These are phyloP conservation scores for Talaromyces sp. DNA, from an alignment of 2,329 filamentous ascomycete genomes.

Conservation along the genomic window DNA sequence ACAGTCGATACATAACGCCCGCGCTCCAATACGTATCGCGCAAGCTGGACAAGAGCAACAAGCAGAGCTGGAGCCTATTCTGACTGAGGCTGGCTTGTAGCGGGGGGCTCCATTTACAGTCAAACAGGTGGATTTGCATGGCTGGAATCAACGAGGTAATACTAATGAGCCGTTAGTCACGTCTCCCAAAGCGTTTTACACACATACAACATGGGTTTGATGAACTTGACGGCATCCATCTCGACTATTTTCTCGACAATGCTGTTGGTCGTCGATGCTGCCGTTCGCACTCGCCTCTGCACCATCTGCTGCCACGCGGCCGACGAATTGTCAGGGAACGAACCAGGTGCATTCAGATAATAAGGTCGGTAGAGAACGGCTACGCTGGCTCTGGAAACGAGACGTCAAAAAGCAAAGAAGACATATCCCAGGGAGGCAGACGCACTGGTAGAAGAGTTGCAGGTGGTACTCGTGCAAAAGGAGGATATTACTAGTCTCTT, in stretches of 20 bases:
- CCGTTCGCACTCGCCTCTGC: neutral
- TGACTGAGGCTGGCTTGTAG: neutral
- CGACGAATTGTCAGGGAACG: neutral
- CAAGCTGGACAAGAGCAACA: neutral
- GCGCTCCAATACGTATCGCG: conserved; percentile 2
- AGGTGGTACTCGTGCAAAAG: conserved; percentile 1
- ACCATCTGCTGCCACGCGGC: neutral
- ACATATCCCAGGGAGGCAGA: neutral
- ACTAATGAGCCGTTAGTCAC: neutral
- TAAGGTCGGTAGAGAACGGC: neutral
- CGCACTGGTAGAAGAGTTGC: conserved; percentile 1
- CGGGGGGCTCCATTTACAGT: neutral
- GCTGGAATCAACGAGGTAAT: conserved; percentile 1
- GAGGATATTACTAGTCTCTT: neutral
- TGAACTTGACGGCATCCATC: neutral
- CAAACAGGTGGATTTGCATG: conserved; percentile 3
- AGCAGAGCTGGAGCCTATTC: conserved; percentile 1
- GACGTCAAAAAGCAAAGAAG: neutral
- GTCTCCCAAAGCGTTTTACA: neutral
- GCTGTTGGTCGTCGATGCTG: conserved; percentile 1
- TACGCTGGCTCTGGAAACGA: neutral
- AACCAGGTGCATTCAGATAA: neutral
- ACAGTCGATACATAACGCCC: conserved; percentile 2
- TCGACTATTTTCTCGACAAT: neutral
- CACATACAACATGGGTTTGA: conserved; percentile 1